A percentile compares a stretch with the other conserved stretches of the same genome.
These are phyloP conservation scores for Rubroshorea leprosula DNA, from an alignment of 345 rosid species.

Conservation along the genomic window DNA sequence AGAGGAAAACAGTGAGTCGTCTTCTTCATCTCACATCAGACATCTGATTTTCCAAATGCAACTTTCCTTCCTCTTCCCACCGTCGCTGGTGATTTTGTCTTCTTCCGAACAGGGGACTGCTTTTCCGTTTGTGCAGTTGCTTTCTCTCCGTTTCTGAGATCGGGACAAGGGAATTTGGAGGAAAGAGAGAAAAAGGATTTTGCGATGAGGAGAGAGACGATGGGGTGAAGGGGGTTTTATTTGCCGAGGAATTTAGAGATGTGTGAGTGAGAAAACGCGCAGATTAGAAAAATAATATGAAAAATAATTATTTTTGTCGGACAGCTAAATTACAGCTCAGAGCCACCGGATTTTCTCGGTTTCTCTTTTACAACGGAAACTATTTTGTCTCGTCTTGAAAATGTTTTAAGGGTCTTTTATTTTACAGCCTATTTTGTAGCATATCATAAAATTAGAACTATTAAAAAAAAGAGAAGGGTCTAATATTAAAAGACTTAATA, in stretches of 20 bases:
- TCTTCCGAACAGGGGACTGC: neutral
- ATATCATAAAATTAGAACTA: no score
- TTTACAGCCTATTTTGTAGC: no score
- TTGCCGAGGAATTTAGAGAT: conserved; percentile 28
- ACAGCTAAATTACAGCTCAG: no score
- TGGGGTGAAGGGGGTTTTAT: conserved; percentile 23
- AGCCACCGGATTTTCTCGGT: no score
- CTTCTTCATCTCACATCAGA: conserved; percentile 79
- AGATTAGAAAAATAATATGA: conserved; percentile 6
- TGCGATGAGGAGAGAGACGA: conserved; percentile 27
- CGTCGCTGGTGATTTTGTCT: neutral
- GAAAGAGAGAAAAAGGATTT: conserved; percentile 4
- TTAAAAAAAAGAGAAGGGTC: no score
- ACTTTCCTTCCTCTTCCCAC: conserved; percentile 1
- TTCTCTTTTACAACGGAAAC: no score
- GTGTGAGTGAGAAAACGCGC: conserved; percentile 17
- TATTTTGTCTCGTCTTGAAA: no score
- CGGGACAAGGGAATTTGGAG: conserved; percentile 25
- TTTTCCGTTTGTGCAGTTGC: neutral
- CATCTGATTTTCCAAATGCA: conserved; percentile 43
- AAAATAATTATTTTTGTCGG: conserved; percentile 26
- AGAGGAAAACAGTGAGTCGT: conserved; percentile 18
- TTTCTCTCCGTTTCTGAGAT: neutral
- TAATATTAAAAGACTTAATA: no score
- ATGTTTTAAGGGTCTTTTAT: no score